Conservation (phyloP, 2,329 filamentous ascomycete genomes). For the Esteya vermicola region DNA sequence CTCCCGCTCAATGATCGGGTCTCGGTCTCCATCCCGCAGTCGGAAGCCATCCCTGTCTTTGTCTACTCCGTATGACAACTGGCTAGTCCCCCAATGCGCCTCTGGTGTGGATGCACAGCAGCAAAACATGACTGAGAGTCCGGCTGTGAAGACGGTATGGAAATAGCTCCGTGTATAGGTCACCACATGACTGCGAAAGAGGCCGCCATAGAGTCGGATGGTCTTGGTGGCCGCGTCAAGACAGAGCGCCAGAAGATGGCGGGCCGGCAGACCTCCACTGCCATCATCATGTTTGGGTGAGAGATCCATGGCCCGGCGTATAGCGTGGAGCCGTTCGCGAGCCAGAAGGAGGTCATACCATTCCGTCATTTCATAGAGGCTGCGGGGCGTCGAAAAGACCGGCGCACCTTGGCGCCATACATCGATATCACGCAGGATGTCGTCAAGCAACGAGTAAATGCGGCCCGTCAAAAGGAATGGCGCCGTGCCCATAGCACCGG, state of each 20-base stretch:
- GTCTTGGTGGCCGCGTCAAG: constrained; percentile 20
- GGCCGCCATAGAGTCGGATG: constrained; percentile 22
- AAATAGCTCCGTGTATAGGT: constrained; percentile 33
- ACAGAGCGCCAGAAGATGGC: constrained; percentile 18
- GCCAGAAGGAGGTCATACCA: constrained; percentile 29
- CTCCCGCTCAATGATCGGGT: neutral
- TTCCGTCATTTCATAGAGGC: constrained; percentile 26
- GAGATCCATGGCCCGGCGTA: constrained; percentile 25
- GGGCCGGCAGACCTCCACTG: constrained; percentile 15
- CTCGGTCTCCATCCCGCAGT: neutral
- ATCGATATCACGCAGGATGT: neutral
- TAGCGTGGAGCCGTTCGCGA: constrained; percentile 24
- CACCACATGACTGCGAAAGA: constrained; percentile 21
- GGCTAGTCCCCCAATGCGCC: neutral
- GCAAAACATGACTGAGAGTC: constrained; percentile 2
- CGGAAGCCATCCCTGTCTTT: neutral
- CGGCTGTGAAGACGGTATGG: constrained; percentile 24
- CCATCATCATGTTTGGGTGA: constrained; percentile 17
- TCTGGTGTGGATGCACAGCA: neutral
- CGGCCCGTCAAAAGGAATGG: neutral
- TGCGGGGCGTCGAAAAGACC: constrained; percentile 13
- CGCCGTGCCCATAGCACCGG: neutral
- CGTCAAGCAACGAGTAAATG: constrained; percentile 1
- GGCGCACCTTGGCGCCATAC: constrained; percentile 6
- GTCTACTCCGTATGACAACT: neutral